These are phyloP conservation scores for Rosellinia necatrix DNA, from an alignment of 2,329 filamentous ascomycete species.

Conservation along the genomic window DNA sequence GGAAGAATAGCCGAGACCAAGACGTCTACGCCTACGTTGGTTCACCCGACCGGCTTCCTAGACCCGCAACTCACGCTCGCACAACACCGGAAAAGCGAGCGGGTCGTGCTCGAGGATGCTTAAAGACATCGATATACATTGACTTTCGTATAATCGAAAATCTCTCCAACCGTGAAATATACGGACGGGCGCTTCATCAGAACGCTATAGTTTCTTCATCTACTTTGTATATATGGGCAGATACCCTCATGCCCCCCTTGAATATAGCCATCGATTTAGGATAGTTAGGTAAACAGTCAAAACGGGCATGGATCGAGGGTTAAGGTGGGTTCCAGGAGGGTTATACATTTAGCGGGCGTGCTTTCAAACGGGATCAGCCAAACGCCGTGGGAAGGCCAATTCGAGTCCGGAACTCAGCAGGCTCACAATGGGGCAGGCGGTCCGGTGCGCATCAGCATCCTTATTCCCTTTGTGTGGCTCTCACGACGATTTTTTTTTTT, in stretches of 20 bases:
- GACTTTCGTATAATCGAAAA: constrained; percentile 2
- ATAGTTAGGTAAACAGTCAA: background rate
- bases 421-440: constrained; percentile 7
- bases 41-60: constrained; percentile 44
- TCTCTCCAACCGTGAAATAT: no score
- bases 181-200: no score
- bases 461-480: constrained; percentile 3
- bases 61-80: constrained; percentile 38
- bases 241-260: no score
- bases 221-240: no score
- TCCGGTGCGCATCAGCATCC: background rate
- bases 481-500: background rate
- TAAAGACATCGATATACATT: constrained; percentile 30
- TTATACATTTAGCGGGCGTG: no score
- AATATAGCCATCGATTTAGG: no score
- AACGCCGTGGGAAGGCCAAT: background rate
- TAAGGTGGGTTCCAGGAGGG: no score
- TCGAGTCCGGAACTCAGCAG: constrained; percentile 23
- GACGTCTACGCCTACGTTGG: constrained; percentile 52
- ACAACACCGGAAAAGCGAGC: constrained; percentile 57
- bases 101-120: constrained; percentile 55
- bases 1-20: constrained; percentile 47
- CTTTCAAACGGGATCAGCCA: background rate
- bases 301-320: background rate
- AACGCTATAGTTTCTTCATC: no score